Evolutionary conservation across 2,329 filamentous ascomycete genomes (phyloP), one percentile per base, ranked within the genome.

Genomic region (Trichocomaceae sp.): DNA sequence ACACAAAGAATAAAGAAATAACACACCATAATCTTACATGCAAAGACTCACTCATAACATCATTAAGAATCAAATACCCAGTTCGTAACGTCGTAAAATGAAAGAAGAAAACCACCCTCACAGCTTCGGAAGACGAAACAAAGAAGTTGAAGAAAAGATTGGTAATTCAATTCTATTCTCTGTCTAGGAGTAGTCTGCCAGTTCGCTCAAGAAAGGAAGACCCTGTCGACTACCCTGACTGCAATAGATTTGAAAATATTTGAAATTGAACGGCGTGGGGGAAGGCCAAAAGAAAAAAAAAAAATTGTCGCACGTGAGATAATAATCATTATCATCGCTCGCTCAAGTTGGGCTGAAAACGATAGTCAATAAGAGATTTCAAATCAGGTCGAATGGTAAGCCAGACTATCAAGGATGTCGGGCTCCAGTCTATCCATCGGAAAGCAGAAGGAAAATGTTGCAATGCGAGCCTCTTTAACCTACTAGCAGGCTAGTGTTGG

Each of bases 171-270:
- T 53, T 53, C 10, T 53, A 53, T 53, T 53, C 31, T 53, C 31
- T 29, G 26, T 52, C 41, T 47, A 47, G n/a, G 29, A 49, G 45
- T 17, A 23, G 54, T 49, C 49, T 52, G 37, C 50, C 54, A 56
- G 37, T 51, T 48, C 52, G n/a, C n/a, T n/a, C n/a, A n/a, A n/a
- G n/a, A n/a, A n/a, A n/a, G n/a, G n/a, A n/a, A n/a, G n/a, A n/a
- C 52, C 54, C 49, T 48, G 54, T 51, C 31, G 49, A 56, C 54
- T 49, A 44, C 26, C 37, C 50, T 26, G 44, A 56, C 48, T 47
- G 44, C 15, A 23, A 55, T 29, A 41, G n/a, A 39, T 8, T 47
- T 29, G 9, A 47, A 45, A 29, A 47, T 37, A 29, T 35, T 22
- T 12, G 37, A 41, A 22, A 44, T 31, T 31, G n/a, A 20, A n/a